Conservation (phyloP, 768 basidiomycete species). For the Trametes coccinea region DNA sequence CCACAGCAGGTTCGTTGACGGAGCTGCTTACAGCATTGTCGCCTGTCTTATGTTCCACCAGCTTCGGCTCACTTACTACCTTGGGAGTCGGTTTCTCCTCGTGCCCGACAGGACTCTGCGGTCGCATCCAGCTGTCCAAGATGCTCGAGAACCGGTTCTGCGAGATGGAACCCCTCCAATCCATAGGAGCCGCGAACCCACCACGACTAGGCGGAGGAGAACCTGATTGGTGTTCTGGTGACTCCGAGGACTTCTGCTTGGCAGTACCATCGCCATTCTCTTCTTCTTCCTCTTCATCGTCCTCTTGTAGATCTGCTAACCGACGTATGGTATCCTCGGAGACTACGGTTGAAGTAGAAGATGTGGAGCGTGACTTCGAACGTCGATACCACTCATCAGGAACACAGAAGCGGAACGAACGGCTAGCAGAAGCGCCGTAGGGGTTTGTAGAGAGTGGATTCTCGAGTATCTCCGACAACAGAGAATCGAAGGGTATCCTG, state of each 20-base stretch:
- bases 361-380: conserved; percentile 55
- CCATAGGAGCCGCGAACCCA: conserved; percentile 35
- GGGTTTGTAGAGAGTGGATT: conserved; percentile 33
- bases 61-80: conserved; percentile 72
- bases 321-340: conserved; percentile 53
- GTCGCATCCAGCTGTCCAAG: conserved; percentile 65
- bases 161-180: conserved; percentile 55
- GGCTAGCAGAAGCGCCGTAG: conserved; percentile 30
- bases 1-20: conserved; percentile 21
- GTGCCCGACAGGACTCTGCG: conserved; percentile 41
- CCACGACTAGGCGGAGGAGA: conserved; percentile 15
- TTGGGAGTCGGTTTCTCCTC: conserved; percentile 38
- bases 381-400: conserved; percentile 82
- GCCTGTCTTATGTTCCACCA: conserved; percentile 49
- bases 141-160: conserved; percentile 64
- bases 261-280: conserved; percentile 63
- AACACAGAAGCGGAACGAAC: conserved; percentile 63
- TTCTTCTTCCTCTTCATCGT: conserved; percentile 42
- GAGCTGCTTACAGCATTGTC: conserved; percentile 23
- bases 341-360: conserved; percentile 47
- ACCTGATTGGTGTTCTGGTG: conserved; percentile 22
- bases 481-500: conserved; percentile 44
- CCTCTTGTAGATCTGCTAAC: conserved; percentile 51
- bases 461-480: conserved; percentile 45
- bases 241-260: conserved; percentile 42